Evolutionary conservation across 202 grass and related monocot species (phyloP).

Genomic region (Dendrocalamus latiflorus): DNA sequence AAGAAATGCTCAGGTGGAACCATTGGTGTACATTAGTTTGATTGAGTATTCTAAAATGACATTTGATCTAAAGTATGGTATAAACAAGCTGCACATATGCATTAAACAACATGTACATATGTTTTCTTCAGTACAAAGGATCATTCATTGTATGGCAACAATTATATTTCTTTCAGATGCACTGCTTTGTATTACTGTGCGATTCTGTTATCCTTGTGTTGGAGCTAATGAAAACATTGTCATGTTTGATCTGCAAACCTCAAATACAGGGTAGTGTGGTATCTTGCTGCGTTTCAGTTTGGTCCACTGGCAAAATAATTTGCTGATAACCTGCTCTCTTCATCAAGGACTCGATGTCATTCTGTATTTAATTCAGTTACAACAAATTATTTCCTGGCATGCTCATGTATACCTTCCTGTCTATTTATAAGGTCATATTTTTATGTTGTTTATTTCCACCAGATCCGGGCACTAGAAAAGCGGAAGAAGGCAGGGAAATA

Average conservation of each 20-base stretch:
- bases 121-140: not conserved
- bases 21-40: not conserved
- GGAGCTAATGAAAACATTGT: not conserved
- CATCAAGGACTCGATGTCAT: not conserved
- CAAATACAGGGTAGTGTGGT: not conserved
- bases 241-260: not conserved
- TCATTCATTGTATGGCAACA: not conserved
- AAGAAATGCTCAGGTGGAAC: not conserved
- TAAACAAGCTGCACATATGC: not conserved
- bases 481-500: conserved; percentile 87
- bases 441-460: not conserved
- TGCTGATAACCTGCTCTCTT: not conserved
- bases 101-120: not conserved
- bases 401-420: not conserved
- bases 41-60: not conserved
- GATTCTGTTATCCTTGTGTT: not conserved
- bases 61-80: not conserved
- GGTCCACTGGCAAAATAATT: not conserved
- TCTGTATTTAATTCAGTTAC: not conserved
- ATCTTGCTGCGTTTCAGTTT: not conserved
- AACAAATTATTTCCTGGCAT: not conserved
- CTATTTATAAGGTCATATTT: not conserved
- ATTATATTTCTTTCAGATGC: not conserved
- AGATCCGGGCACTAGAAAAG: conserved; percentile 84
- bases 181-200: not conserved